Percentiles rank a stretch among this genome's conserved stretches.
Conservation (phyloP, 306 rosid species). For the Quercus alba region DNA sequence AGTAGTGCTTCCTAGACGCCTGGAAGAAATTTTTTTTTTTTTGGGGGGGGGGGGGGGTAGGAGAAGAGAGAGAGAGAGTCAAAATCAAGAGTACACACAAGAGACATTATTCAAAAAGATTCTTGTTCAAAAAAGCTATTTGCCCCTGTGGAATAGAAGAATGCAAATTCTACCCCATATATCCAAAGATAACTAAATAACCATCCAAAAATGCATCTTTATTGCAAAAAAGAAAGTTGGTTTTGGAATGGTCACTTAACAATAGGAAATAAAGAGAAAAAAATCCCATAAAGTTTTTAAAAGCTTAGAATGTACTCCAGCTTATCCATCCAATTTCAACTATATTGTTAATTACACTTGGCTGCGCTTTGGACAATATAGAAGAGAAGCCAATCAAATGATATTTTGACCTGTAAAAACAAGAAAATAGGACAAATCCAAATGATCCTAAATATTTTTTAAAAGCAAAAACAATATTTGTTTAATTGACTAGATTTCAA, state of each 20-base stretch:
- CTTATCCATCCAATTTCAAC: background rate
- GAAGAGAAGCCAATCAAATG: background rate
- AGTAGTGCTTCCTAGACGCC: conserved; percentile 92
- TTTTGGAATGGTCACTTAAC: background rate
- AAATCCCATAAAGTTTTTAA: background rate
- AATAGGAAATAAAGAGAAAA: background rate
- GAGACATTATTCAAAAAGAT: background rate
- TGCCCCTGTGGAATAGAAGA: background rate
- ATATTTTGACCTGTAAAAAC: background rate
- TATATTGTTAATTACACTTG: background rate
- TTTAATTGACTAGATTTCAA: background rate
- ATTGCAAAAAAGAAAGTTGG: background rate
- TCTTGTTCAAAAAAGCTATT: background rate
- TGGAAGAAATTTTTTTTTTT: conserved; percentile 37
- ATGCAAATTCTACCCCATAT: background rate
- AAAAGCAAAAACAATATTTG: background rate
- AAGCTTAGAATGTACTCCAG: background rate
- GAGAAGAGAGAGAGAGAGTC: background rate
- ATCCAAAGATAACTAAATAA: conserved; percentile 3
- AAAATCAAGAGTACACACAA: background rate
- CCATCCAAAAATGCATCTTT: background rate
- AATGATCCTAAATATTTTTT: background rate
- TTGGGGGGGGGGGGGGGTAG: too few relatives aligned
- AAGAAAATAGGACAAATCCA: background rate
- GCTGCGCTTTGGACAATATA: background rate